Evolutionary conservation across 1,139 yeast genomes (phyloP).

Genomic region (Taphrina confusa): DNA sequence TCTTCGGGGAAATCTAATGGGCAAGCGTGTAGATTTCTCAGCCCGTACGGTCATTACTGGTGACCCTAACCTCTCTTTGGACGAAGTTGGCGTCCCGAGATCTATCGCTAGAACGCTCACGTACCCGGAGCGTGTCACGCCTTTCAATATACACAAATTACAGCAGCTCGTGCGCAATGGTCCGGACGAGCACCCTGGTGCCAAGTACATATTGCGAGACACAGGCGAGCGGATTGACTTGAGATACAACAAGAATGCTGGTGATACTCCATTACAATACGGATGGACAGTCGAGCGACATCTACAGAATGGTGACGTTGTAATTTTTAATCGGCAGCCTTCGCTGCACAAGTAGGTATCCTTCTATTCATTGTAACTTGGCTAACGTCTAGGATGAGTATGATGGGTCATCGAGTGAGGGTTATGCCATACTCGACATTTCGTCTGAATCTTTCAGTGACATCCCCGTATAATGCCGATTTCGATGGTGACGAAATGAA

Average conservation of each 20-base stretch:
- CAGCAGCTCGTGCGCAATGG: slow-evolving; percentile 95
- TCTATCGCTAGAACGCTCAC: slow-evolving; percentile 93
- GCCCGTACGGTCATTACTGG: slow-evolving; percentile 99
- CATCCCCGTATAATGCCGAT: slow-evolving; percentile 99
- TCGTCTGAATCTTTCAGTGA: slow-evolving; percentile 91
- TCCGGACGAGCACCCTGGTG: slow-evolving; percentile 99
- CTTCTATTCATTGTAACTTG: background rate
- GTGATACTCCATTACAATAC: slow-evolving; percentile 94
- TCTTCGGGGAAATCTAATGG: slow-evolving; percentile 97
- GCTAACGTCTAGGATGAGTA: slow-evolving; percentile 62
- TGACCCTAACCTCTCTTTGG: slow-evolving; percentile 95
- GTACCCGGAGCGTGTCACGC: slow-evolving; percentile 96
- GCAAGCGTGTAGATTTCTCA: slow-evolving; percentile 98
- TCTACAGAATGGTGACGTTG: slow-evolving; percentile 95
- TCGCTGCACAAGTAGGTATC: slow-evolving; percentile 72
- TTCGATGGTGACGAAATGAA: slow-evolving; percentile 99
- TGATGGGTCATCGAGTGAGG: slow-evolving; percentile 99
- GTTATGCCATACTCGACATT: slow-evolving; percentile 99
- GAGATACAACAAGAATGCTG: slow-evolving; percentile 95
- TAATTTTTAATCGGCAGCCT: slow-evolving; percentile 97
- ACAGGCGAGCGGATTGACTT: slow-evolving; percentile 98
- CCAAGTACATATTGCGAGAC: slow-evolving; percentile 95
- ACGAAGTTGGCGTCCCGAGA: slow-evolving; percentile 98
- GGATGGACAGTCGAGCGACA: slow-evolving; percentile 99
- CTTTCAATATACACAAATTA: slow-evolving; percentile 88